Percentiles rank a stretch among this genome's conserved stretches.
Conservation (phyloP, 306 rosid species). For the Begonia peltatifolia region DNA sequence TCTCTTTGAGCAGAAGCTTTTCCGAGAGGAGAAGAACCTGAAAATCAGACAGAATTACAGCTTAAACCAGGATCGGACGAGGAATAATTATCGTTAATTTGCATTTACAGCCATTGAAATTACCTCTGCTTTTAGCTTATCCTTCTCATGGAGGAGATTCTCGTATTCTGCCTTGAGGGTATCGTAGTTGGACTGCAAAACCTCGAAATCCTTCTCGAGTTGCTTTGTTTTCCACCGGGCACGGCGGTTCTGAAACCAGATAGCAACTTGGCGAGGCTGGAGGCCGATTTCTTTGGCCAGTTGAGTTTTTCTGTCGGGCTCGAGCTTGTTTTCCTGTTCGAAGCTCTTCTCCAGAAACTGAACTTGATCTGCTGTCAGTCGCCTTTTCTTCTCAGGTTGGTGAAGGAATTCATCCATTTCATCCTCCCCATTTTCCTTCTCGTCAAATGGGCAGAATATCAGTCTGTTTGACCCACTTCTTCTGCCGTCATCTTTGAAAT, state of each 20-base stretch:
- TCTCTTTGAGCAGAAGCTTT: conserved; percentile 27
- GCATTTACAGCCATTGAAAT: conserved; percentile 24
- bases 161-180: conserved; percentile 56
- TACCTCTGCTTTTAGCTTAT: conserved; percentile 86
- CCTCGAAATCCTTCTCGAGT: conserved; percentile 84
- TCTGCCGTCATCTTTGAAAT: conserved; percentile 46
- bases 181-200: conserved; percentile 71
- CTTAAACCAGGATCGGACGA: no score
- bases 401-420: conserved; percentile 46
- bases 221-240: conserved; percentile 99
- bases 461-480: conserved; percentile 26
- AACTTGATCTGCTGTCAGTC: conserved; percentile 50
- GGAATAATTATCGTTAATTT: no score
- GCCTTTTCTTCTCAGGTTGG: conserved; percentile 75
- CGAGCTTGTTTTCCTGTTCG: conserved; percentile 94
- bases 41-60: not conserved
- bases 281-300: conserved; percentile 88
- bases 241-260: conserved; percentile 98
- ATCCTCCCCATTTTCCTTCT: conserved; percentile 45
- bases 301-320: conserved; percentile 81
- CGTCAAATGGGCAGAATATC: conserved; percentile 24
- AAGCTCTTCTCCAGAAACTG: conserved; percentile 88
- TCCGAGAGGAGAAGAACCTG: conserved; percentile 44
- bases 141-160: conserved; percentile 58
- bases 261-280: conserved; percentile 99